Conservation (phyloP, 2,329 filamentous ascomycete genomes). For the Hortaea werneckii region DNA sequence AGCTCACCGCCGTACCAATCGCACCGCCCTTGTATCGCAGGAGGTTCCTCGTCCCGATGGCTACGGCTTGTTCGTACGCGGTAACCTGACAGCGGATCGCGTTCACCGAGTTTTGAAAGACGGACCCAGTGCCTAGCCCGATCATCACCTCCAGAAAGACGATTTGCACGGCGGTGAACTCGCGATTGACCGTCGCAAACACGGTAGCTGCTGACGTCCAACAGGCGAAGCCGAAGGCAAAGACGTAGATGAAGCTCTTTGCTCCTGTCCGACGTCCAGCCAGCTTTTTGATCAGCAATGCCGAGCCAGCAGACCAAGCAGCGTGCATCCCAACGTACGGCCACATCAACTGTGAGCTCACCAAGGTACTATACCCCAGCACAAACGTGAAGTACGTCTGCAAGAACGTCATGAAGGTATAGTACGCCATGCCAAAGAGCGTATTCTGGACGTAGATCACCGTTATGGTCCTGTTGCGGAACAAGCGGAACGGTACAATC, state of each 20-base stretch:
- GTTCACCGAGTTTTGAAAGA: slow-evolving; percentile 16
- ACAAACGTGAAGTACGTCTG: slow-evolving; percentile 12
- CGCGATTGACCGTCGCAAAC: slow-evolving; percentile 1
- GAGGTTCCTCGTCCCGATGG: slow-evolving; percentile 13
- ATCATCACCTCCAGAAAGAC: slow-evolving; percentile 9
- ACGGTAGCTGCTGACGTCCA: slow-evolving; percentile 11
- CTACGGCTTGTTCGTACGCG: slow-evolving; percentile 8
- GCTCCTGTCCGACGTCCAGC: background rate
- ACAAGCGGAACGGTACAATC: slow-evolving; percentile 15
- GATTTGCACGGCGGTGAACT: background rate
- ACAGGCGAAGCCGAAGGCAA: slow-evolving; percentile 10
- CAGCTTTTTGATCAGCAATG: background rate
- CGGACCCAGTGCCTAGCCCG: slow-evolving; percentile 13
- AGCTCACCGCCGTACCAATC: slow-evolving; percentile 9
- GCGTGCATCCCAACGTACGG: slow-evolving; percentile 14
- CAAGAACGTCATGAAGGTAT: slow-evolving; percentile 14
- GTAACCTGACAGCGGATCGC: slow-evolving; percentile 12
- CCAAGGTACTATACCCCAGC: slow-evolving; percentile 6
- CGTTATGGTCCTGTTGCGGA: slow-evolving; percentile 13
- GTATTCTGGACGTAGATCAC: slow-evolving; percentile 13
- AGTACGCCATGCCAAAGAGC: slow-evolving; percentile 14
- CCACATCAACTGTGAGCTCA: slow-evolving; percentile 7
- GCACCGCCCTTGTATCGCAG: slow-evolving; percentile 15
- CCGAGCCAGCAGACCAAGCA: background rate
- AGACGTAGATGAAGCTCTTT: slow-evolving; percentile 11